Evolutionary conservation across 768 basidiomycete species (phyloP).

Genomic region (Termitomyces titanicus): DNA sequence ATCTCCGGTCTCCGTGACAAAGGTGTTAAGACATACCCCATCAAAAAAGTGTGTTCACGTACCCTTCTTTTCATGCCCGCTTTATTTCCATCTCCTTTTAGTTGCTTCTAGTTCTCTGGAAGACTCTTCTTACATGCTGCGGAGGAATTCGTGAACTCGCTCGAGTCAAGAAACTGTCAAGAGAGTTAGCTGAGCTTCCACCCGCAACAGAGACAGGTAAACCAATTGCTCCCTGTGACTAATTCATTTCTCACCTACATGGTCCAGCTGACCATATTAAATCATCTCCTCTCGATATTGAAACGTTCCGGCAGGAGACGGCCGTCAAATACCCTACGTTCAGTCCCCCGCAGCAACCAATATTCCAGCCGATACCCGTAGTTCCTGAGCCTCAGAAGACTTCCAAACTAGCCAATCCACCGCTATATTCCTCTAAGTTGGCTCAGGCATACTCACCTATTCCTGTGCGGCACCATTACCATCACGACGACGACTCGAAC

Average conservation of each 20-base stretch:
- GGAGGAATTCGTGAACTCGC: constrained; percentile 87
- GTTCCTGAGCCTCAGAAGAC: constrained; percentile 27
- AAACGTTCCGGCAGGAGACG: constrained; percentile 86
- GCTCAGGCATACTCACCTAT: constrained; percentile 92
- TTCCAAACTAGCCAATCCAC: constrained; percentile 29
- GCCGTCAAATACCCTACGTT: constrained; percentile 97
- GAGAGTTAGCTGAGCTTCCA: constrained; percentile 81
- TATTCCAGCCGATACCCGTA: constrained; percentile 27
- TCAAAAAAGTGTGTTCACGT: constrained; percentile 74
- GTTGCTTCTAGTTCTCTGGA: constrained; percentile 95
- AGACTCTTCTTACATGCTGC: constrained; percentile 85
- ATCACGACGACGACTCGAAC: constrained; percentile 71
- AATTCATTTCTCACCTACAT: background rate
- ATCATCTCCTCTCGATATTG: constrained; percentile 87
- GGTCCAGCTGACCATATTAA: constrained; percentile 67
- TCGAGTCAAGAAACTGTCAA: constrained; percentile 78
- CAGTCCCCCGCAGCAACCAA: constrained; percentile 48
- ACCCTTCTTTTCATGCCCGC: constrained; percentile 10
- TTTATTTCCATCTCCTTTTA: constrained; percentile 26
- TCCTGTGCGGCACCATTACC: constrained; percentile 91
- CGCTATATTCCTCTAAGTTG: constrained; percentile 56
- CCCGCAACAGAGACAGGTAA: constrained; percentile 43
- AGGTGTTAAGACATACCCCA: constrained; percentile 92
- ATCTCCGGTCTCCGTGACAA: constrained; percentile 91
- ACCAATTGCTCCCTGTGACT: background rate